Evolutionary conservation across 129 eudicot genomes (phyloP).

Genomic region (Pittosporum tobira): DNA sequence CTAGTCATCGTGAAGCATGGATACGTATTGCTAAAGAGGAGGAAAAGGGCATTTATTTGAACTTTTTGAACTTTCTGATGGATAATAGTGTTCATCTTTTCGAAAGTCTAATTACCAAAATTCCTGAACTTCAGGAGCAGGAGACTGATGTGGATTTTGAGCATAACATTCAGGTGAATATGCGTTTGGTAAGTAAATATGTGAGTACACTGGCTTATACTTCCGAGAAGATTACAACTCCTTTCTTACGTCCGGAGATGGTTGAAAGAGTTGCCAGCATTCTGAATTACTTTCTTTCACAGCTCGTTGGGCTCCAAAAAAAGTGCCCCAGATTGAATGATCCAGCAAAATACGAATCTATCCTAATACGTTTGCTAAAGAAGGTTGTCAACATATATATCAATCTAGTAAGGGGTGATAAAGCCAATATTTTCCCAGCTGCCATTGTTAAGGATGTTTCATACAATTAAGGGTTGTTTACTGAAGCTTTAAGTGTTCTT

Average conservation of each 20-base stretch:
- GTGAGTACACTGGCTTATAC: constrained; percentile 90
- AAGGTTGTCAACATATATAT: constrained; percentile 90
- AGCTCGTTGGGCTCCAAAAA: constrained; percentile 95
- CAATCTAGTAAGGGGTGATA: constrained; percentile 80
- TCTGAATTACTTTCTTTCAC: constrained; percentile 84
- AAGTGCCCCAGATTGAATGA: constrained; percentile 87
- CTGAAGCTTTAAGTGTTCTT: constrained; percentile 77
- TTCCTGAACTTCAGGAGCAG: constrained; percentile 82
- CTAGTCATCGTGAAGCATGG: constrained; percentile 96
- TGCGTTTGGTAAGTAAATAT: constrained; percentile 95
- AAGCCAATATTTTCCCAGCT: constrained; percentile 65
- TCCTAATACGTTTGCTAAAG: constrained; percentile 77
- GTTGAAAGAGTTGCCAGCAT: constrained; percentile 97
- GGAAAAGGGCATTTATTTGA: constrained; percentile 90
- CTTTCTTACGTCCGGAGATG: constrained; percentile 92
- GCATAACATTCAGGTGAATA: no score
- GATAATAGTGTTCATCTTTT: constrained; percentile 87
- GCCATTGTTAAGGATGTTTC: constrained; percentile 93
- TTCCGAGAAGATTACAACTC: constrained; percentile 86
- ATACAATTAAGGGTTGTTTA: constrained; percentile 84
- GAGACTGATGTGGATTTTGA: constrained; percentile 99
- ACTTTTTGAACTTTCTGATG: constrained; percentile 78
- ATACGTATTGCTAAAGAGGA: constrained; percentile 97
- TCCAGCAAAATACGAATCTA: constrained; percentile 93
- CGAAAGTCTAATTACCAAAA: constrained; percentile 90